These are phyloP conservation scores for Coemansia sp. DNA, from an alignment of 192 early-diverging fungal genomes.

Conservation along the genomic window DNA sequence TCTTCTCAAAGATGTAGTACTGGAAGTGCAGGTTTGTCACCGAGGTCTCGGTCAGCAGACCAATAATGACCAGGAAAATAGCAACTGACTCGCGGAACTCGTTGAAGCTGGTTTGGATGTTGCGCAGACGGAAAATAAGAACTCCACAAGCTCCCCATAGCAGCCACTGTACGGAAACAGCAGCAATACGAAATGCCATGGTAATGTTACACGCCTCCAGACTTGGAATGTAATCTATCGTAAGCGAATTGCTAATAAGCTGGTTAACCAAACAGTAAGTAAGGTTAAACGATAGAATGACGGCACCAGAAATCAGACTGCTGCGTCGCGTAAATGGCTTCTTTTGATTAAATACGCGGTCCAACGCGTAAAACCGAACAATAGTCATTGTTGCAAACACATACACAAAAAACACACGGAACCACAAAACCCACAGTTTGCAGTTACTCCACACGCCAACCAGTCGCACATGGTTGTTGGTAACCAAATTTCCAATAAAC, in stretches of 20 bases:
- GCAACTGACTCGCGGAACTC: conserved; percentile 48
- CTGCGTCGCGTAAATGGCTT: conserved; percentile 14
- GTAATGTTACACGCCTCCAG: conserved; percentile 27
- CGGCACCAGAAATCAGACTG: conserved; percentile 13
- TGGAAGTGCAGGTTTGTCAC: conserved; percentile 29
- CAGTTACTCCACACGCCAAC: conserved; percentile 23
- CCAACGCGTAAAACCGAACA: conserved; percentile 40
- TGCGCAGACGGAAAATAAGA: conserved; percentile 23
- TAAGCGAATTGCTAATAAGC: conserved; percentile 11
- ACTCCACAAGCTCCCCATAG: conserved; percentile 31
- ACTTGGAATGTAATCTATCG: conserved; percentile 5
- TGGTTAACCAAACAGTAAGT: conserved; percentile 18
- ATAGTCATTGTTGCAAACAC: conserved; percentile 31
- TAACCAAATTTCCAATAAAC: conserved; percentile 35
- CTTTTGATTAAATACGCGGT: conserved; percentile 14
- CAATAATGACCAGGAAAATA: conserved; percentile 32
- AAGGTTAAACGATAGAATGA: conserved; percentile 18
- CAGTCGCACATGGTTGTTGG: conserved; percentile 29
- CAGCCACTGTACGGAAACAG: conserved; percentile 33
- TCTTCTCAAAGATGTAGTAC: conserved; percentile 27
- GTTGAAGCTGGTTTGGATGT: conserved; percentile 42
- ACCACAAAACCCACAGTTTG: conserved; percentile 45
- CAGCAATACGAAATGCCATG: conserved; percentile 24
- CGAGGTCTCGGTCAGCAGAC: conserved; percentile 28
- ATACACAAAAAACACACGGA: conserved; percentile 31